Base-by-base conservation (phyloP, 352 stramenopile genomes). In the Phytophthora multivora region DNA sequence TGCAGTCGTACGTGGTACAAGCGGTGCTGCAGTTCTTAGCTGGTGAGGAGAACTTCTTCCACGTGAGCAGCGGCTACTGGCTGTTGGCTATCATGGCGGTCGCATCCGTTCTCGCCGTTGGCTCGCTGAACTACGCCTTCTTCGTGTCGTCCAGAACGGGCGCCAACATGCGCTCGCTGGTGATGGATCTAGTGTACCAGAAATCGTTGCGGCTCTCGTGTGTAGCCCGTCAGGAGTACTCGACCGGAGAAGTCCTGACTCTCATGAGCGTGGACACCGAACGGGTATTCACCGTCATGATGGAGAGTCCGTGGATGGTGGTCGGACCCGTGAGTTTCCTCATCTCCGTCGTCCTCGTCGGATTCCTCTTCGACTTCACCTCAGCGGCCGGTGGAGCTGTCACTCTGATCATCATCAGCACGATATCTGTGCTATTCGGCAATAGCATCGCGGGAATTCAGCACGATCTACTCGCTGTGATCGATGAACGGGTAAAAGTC, bases 401-500 rank as follows among this genome's bases (percentile, higher is more conserved):
- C 4, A 36, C 42, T 12, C 28, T 67, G 47, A 50, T 63, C 43
- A 10, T 70, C 4, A 40, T 72, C 11, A 48, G 57, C 16, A 18
- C n/a, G 1, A 11, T 57, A 3, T 62, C 56, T 0, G 47, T 48
- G 43, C 13, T 33, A 15, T 30, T 50, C 41, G 47, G 46, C 18
- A 39, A 41, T n/a, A 15, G 5, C 6, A 56, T 58, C 19, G 64
- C 50, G 1, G 25, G 31, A 6, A n/a, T 47, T 4, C 66, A 60
- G 15, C 53, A 46, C 2, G 35, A 59, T n/a, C 38, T 70, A 9
- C 45, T 70, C 4, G 41, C 15, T 6, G 52, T 70, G 18, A 84
- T 96, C 21, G 40, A 77, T 2, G 67, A 86, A 8, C 79, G 94
- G 2, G 87, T 98, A 18, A 95, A 95, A 65, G 87, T 97, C 55